Base-by-base conservation (phyloP, 257 asterid genomes). In the Leonotis leonurus region DNA sequence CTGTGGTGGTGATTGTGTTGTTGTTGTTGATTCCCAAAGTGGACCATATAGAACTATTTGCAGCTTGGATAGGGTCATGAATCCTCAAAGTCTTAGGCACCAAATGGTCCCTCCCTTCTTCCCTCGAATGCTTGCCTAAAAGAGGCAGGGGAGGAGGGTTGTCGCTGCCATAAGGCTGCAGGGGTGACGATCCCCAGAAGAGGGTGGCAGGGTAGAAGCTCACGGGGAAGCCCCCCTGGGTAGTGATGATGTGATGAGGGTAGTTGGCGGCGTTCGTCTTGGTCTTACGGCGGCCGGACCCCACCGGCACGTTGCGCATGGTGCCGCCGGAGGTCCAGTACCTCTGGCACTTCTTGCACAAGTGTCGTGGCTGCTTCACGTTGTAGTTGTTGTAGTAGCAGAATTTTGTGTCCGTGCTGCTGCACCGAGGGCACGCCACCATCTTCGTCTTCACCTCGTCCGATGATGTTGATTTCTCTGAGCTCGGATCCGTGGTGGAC, bases 301-400 rank as follows among this genome's bases (percentile, higher is more conserved):
- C 98, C 1, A 88, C 89, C 0, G 96, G 85, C 33, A 91, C 94
- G 63, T 81, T 88, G 8, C 98, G 72, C 95, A 82, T 88, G 0
- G 93, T 76, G 11, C 98, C 98, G 0, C 98, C 98, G 14, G 92
- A 84, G 0, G 98, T 91, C 98, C 98, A 91, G 66, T 88, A 90
- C 16, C 98, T 66, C 43, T 88, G 98, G 48, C 98, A 90, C 25
- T 80, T 84, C 70, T 80, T 82, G 84, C 98, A 90, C 62, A 87
- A 85, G 68, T 88, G 79, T 3, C 96, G 83, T 0, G 98, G 98
- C 65, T 91, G 98, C 49, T 78, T 84, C 25, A 85, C 95, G 44
- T 85, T 91, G 80, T 88, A 88, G 53, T 90, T 90, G 84, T 90
- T 90, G 88, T 63, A 90, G 78, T 90, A 90, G 32, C 98, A 90